Base-by-base conservation (phyloP, 805 yeast species). In the Kazachstania taianensis region DNA sequence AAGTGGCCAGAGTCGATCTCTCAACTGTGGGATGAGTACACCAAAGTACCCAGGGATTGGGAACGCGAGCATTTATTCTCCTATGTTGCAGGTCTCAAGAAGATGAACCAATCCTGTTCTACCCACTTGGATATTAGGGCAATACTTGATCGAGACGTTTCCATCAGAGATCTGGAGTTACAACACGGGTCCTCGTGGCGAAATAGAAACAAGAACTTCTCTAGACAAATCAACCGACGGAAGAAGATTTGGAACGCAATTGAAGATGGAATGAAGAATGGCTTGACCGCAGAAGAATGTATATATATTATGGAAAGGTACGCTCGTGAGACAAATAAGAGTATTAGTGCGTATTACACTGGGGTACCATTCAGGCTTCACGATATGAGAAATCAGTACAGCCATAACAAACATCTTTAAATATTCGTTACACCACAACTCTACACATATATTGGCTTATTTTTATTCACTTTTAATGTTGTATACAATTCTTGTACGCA, bases 161-260 rank as follows among this genome's bases (percentile, higher is more conserved):
- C 57, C 4, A 51, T 54, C 10, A 36, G 44, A 27, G 45, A 46
- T n/a, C 36, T 54, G n/a, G 59, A 54, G 38, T 32, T 28, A 4
- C 37, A 35, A 9, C 43, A 42, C 20, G 57, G 57, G 7, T 51
- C 55, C 1, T 42, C 53, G 1, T 54, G 59, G 57, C 43, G 57
- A 26, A 51, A 49, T 35, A 41, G 39, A 23, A 55, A 54, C 30
- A 54, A 54, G 34, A 53, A 54, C 38, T 50, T 54, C 34, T 53
- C 59, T 1, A 39, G 59, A 28, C 59, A 53, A 36, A 47, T 53
- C n/a, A 53, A 53, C 35, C 48, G 59, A 27, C 39, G 59, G 17
- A 53, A 53, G 39, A 53, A 53, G 28, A 50, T 53, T 18, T 54
- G 57, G 59, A 44, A 41, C 20, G 43, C 54, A 5, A 51, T 54